Base-by-base conservation (phyloP, 768 basidiomycete genomes). In the Russula virescens region DNA sequence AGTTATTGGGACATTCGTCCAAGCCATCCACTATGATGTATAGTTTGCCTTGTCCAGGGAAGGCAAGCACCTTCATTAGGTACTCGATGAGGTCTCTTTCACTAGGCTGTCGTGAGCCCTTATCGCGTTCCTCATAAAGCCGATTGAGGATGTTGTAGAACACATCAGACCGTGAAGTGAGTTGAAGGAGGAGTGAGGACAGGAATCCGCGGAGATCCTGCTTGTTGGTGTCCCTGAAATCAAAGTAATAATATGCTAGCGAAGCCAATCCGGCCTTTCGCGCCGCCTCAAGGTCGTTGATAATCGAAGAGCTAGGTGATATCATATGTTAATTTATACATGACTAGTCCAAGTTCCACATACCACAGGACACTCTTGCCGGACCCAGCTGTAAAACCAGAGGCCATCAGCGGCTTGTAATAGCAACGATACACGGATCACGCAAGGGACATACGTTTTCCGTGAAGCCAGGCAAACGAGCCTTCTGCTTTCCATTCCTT, bases 301-400 rank as follows among this genome's bases (percentile, higher is more conserved):
- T 31, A 31, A 31, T 31, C 8, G 31, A 31, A 31, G 31, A 31
- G 31, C 31, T 31, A 31, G 8, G 31, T 4, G 8, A 31, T 31
- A 8, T 31, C 31, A 31, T 31, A 31, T 31, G 8, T 31, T 31
- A 31, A 4, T 31, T 31, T 31, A 31, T 8, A 4, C 3, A 31
- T 31, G 5, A 58, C 11, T 26, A 43, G 31, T 8, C 5, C 28
- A n/a, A 14, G 23, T 8, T 11, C 11, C 34, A 23, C 34, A 49
- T 35, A 58, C 57, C 57, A 58, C 23, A 58, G 25, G 8, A 58
- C 45, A 40, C 47, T 58, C 47, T 58, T 58, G 3, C 57, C 57
- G 6, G 53, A 55, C 18, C 53, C 53, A 42, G 53, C 53, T 55
- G 18, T 18, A 26, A 26, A 53, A 31, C 31, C 40, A 13, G 10